Base-by-base conservation (phyloP, 805 yeast species). In the Candida silvatica region DNA sequence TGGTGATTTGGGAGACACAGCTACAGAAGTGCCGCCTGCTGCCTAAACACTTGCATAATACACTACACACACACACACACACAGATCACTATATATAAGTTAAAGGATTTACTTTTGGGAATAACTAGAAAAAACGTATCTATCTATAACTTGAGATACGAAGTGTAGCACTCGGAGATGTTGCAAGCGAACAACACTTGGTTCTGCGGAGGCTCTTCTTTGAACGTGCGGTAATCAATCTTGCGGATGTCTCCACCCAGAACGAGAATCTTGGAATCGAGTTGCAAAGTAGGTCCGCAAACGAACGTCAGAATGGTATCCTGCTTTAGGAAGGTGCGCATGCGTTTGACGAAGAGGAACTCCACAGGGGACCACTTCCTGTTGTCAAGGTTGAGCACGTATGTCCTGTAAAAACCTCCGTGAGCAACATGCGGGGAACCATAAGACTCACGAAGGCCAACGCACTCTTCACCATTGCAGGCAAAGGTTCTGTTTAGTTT, bases 1-100 rank as follows among this genome's bases (percentile, higher is more conserved):
- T 51, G 81, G 71, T 31, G 66, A 65, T 28, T 17, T 33, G 8
- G 23, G 8, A 27, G 24, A 15, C 19, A 25, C 32, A 30, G 20
- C 26, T n/a, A 12, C 15, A 6, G 25, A 19, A 15, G 9, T 26
- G 29, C 14, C 29, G n/a, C 11, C 16, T 14, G 29, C n/a, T 12
- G 14, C 6, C 29, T 12, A 14, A 14, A 14, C 14, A 14, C 6
- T 11, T 12, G 29, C 29, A 14, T 26, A 7, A 26, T n/a, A n/a
- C n/a, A n/a, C n/a, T n/a, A n/a, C n/a, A n/a, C n/a, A n/a, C n/a
- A n/a, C n/a, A n/a, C n/a, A n/a, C n/a, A 22, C 12, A 22, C 24
- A 22, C 12, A 8, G 11, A 22, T 22, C 12, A 22, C 12, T 22
- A 22, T 12, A 22, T 22, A 22, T 22, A 22, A 12, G 7, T 22